phyloP scores from a whole-genome alignment of 345 rosid genomes.

The Ailanthus altissimus region DNA sequence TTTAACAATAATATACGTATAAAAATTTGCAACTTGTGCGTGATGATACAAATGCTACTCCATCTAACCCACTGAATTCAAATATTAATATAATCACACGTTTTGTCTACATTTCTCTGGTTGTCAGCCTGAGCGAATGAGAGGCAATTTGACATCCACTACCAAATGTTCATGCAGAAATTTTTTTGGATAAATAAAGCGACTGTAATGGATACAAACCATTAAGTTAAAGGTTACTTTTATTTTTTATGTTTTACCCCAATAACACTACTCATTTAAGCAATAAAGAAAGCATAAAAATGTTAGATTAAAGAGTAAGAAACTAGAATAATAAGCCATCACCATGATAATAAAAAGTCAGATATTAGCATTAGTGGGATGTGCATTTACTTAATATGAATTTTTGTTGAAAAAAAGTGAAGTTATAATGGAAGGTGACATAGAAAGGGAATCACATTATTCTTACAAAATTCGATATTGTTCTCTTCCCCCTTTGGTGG shows the following conservation, averaged over 20 bases:
- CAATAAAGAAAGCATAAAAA: slow-evolving; percentile 11
- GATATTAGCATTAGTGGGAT: slow-evolving; percentile 31
- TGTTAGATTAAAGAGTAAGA: background rate
- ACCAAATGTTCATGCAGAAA: background rate
- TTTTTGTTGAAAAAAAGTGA: slow-evolving; percentile 7
- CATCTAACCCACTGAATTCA: slow-evolving; percentile 23
- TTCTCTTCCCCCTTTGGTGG: slow-evolving; percentile 20
- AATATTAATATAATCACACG: background rate
- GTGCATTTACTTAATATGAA: slow-evolving; percentile 1
- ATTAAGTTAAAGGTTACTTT: background rate
- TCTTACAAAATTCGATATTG: background rate
- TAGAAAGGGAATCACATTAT: slow-evolving; percentile 19
- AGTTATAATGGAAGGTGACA: slow-evolving; percentile 31
- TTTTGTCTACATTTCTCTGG: slow-evolving; percentile 14
- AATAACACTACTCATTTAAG: slow-evolving; percentile 4
- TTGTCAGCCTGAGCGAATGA: slow-evolving; percentile 12
- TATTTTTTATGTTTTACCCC: background rate
- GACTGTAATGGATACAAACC: slow-evolving; percentile 36
- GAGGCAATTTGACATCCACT: slow-evolving; percentile 19
- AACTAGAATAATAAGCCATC: slow-evolving; percentile 22
- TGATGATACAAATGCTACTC: slow-evolving; percentile 5
- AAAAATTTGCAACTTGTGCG: slow-evolving; percentile 13
- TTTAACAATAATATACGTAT: background rate
- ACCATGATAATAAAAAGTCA: background rate
- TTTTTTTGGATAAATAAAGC: slow-evolving; percentile 10